A percentile compares a stretch with the other conserved stretches of the same genome.
Evolutionary conservation across 225 moss, liverwort and hornwort genomes (phyloP).

Genomic region (Bryoerythrophyllum caledonicum): DNA sequence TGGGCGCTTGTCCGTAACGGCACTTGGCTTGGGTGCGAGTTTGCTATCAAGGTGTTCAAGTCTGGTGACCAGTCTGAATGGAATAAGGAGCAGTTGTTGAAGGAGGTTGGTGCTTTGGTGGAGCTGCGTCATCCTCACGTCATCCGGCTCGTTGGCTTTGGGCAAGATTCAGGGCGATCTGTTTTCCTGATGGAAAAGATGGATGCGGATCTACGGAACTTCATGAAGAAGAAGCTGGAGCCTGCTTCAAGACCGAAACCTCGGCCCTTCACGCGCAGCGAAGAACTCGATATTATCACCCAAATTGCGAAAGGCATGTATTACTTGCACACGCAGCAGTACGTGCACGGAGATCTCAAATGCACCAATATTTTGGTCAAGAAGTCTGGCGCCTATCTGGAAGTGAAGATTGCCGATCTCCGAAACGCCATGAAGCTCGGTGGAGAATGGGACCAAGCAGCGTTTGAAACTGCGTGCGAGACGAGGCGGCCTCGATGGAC

Average conservation of each 20-base stretch:
- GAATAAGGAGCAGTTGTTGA: slow-evolving; percentile 27
- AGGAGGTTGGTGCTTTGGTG: slow-evolving; percentile 34
- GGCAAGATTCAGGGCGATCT: background rate
- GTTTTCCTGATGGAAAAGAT: slow-evolving; percentile 38
- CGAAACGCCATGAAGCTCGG: slow-evolving; percentile 19
- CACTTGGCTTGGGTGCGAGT: slow-evolving; percentile 21
- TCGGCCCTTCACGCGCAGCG: slow-evolving; percentile 20
- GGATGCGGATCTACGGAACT: slow-evolving; percentile 26
- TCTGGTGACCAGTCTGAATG: slow-evolving; percentile 6
- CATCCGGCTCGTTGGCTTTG: slow-evolving; percentile 29
- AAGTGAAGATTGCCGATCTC: slow-evolving; percentile 36
- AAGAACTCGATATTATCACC: slow-evolving; percentile 36
- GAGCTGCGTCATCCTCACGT: slow-evolving; percentile 38
- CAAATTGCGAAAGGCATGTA: slow-evolving; percentile 38
- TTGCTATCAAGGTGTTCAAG: slow-evolving; percentile 31
- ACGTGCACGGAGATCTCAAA: slow-evolving; percentile 33
- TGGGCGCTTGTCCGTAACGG: slow-evolving; percentile 27
- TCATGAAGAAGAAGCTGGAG: slow-evolving; percentile 13
- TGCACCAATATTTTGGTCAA: slow-evolving; percentile 40
- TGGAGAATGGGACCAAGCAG: slow-evolving; percentile 13
- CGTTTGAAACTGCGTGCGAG: slow-evolving; percentile 2
- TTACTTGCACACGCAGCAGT: slow-evolving; percentile 21
- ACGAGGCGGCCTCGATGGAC: slow-evolving; percentile 32
- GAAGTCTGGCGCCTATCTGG: background rate
- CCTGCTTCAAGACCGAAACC: background rate